Conservation (phyloP, 2,329 filamentous ascomycete species). For the Moelleriella libera region DNA sequence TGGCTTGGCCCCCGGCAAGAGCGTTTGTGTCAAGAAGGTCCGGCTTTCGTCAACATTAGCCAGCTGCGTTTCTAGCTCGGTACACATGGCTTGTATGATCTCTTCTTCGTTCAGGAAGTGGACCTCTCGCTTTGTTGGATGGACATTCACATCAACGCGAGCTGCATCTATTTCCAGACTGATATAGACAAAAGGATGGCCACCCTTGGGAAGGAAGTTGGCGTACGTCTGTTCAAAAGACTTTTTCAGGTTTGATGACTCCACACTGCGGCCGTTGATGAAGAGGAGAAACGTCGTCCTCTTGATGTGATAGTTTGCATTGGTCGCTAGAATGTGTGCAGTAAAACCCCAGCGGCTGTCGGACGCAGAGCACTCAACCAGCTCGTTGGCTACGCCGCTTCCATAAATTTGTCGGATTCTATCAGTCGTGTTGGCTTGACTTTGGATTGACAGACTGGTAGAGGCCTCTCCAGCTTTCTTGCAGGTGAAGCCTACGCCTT, state of each 20-base stretch:
- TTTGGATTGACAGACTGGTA: conserved; percentile 66
- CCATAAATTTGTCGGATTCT: conserved; percentile 87
- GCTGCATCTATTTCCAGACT: conserved; percentile 85
- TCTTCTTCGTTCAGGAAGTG: conserved; percentile 97
- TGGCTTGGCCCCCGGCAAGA: conserved; percentile 53
- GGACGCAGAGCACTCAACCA: conserved; percentile 59
- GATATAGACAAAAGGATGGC: conserved; percentile 87
- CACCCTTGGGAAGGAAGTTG: conserved; percentile 78
- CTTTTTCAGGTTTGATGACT: conserved; percentile 78
- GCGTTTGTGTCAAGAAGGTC: conserved; percentile 85
- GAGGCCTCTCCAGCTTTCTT: conserved; percentile 89
- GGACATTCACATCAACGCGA: conserved; percentile 91
- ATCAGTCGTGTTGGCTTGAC: conserved; percentile 58
- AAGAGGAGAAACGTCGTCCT: conserved; percentile 79
- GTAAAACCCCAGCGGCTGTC: conserved; percentile 76
- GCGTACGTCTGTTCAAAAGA: conserved; percentile 83
- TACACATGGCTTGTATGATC: conserved; percentile 76
- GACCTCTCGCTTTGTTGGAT: conserved; percentile 92
- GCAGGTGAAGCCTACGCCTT: conserved; percentile 85
- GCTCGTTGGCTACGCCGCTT: conserved; percentile 69
- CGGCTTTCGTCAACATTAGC: conserved; percentile 85
- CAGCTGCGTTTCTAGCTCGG: conserved; percentile 62
- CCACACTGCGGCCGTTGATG: conserved; percentile 91
- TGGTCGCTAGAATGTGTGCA: conserved; percentile 69
- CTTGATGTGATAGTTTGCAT: conserved; percentile 90